Conservation (phyloP, 2,329 filamentous ascomycete species). For the Aureobasidium sp. region DNA sequence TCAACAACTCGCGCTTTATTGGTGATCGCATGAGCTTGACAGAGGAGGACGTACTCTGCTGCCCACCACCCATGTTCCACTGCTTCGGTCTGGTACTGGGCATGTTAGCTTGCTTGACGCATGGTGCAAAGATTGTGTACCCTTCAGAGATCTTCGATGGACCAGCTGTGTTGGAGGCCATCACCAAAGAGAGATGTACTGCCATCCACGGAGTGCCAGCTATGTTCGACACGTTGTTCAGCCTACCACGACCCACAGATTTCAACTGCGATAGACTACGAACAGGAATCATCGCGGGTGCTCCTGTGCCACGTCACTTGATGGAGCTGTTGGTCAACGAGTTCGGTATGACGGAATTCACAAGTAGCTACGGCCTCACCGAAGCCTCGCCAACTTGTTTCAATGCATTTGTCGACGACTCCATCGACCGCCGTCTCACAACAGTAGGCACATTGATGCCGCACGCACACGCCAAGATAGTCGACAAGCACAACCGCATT, state of each 20-base stretch:
- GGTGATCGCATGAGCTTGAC: constrained; percentile 68
- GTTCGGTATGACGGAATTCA: constrained; percentile 69
- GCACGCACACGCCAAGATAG: constrained; percentile 67
- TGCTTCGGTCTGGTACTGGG: constrained; percentile 78
- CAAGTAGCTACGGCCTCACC: constrained; percentile 51
- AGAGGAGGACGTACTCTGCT: constrained; percentile 63
- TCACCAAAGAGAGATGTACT: constrained; percentile 50
- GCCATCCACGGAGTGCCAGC: constrained; percentile 75
- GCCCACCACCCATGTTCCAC: constrained; percentile 77
- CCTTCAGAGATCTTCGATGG: constrained; percentile 69
- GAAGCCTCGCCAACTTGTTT: constrained; percentile 76
- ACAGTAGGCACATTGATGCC: constrained; percentile 73
- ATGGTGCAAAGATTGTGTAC: constrained; percentile 70
- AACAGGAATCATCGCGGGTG: constrained; percentile 73
- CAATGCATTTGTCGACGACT: constrained; percentile 69
- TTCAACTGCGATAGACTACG: constrained; percentile 49
- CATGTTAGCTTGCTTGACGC: constrained; percentile 63
- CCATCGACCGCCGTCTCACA: constrained; percentile 57
- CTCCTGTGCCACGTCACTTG: constrained; percentile 65
- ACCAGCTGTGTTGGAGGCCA: constrained; percentile 56
- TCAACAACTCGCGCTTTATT: constrained; percentile 26
- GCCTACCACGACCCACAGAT: constrained; percentile 39
- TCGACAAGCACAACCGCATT: constrained; percentile 58
- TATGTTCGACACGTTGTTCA: constrained; percentile 67
- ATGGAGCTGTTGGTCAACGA: constrained; percentile 66